phyloP scores from a whole-genome alignment of 768 basidiomycete genomes.

The Auricularia heimuer region DNA sequence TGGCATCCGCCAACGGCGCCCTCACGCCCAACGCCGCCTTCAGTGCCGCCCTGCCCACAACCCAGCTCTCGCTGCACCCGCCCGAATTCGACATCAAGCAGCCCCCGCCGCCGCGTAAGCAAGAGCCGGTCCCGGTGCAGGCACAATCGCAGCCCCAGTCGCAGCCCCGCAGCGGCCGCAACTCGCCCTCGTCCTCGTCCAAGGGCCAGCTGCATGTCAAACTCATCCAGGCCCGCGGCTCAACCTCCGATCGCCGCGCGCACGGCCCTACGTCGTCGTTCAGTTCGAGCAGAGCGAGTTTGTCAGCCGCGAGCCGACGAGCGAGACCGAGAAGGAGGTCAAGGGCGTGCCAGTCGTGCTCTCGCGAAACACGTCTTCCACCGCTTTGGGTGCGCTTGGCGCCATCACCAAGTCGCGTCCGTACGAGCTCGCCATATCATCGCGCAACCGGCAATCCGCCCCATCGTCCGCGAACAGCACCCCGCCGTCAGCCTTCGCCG shows the following conservation, averaged over 20 bases:
- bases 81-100: constrained; percentile 76
- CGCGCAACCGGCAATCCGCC: constrained; percentile 12
- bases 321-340: constrained; percentile 80
- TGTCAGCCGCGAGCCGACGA: constrained; percentile 80
- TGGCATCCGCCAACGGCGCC: constrained; percentile 25
- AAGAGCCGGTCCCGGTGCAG: constrained; percentile 10
- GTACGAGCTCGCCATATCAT: constrained; percentile 34
- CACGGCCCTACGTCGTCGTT: constrained; percentile 88
- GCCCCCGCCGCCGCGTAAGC: constrained; percentile 34
- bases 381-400: constrained; percentile 55
- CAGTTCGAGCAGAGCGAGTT: constrained; percentile 99
- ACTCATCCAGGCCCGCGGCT: constrained; percentile 84
- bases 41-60: constrained; percentile 44
- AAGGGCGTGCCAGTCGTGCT: constrained; percentile 61
- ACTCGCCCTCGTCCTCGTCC: constrained; percentile 26
- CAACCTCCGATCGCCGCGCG: constrained; percentile 52
- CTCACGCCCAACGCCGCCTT: constrained; percentile 40
- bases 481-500: constrained; percentile 11
- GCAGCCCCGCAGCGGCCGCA: constrained; percentile 11
- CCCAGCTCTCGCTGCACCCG: constrained; percentile 68
- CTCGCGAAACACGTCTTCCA: constrained; percentile 49
- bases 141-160: constrained; percentile 15
- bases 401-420: constrained; percentile 41
- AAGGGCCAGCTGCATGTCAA: constrained; percentile 89
- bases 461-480: constrained; percentile 12